Conservation (phyloP, 2,329 filamentous ascomycete species). For the Nothomitra cinnamomea region DNA sequence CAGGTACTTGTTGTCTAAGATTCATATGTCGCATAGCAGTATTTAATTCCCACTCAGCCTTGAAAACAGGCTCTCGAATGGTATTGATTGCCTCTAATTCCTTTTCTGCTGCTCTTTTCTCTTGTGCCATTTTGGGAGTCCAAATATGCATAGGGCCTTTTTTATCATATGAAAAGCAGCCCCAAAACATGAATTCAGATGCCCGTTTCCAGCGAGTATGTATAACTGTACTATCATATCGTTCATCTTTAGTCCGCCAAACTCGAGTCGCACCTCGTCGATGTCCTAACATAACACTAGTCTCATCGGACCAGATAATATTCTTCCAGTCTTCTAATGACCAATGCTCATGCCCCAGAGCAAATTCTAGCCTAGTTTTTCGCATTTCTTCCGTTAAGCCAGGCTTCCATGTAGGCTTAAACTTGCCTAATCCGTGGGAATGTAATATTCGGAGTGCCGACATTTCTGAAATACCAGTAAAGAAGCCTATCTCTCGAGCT, state of each 20-base stretch:
- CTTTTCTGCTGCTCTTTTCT: neutral
- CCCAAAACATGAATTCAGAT: too few relatives aligned
- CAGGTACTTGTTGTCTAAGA: neutral
- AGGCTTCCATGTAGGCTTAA: neutral
- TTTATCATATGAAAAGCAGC: neutral
- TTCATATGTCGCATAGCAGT: neutral
- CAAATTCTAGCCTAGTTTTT: neutral
- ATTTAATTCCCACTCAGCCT: neutral
- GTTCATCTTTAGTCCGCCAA: too few relatives aligned
- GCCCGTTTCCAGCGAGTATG: too few relatives aligned
- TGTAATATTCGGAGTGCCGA: too few relatives aligned
- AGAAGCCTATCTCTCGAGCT: neutral
- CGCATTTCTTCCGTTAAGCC: neutral
- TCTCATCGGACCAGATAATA: constrained; percentile 3
- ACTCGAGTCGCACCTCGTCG: too few relatives aligned
- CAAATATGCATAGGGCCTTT: neutral
- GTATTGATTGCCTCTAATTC: neutral
- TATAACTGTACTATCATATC: too few relatives aligned
- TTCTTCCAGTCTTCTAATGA: neutral
- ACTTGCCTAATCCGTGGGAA: neutral
- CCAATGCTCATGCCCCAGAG: constrained; percentile 1
- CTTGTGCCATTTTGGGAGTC: neutral
- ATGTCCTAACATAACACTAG: too few relatives aligned
- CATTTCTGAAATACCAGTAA: neutral
- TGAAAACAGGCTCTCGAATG: neutral